Conservation (phyloP, 2,329 filamentous ascomycete genomes). For the Aspergillus felis region DNA sequence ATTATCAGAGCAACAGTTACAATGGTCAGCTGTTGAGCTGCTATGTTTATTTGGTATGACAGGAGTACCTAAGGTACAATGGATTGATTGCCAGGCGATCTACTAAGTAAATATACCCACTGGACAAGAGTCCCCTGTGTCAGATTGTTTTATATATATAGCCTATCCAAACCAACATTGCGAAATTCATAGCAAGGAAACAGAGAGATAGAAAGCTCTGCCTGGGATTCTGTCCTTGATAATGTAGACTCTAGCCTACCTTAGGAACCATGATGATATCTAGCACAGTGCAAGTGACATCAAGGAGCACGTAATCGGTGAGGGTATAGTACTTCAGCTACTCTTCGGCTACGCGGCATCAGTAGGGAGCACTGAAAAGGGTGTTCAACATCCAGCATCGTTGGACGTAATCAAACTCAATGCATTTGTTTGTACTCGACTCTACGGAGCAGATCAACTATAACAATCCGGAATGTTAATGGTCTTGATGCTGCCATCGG, state of each 20-base stretch:
- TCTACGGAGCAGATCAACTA: too few species aligned
- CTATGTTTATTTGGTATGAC: too few species aligned
- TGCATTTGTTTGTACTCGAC: neutral
- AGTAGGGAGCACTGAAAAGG: neutral
- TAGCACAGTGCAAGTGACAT: neutral
- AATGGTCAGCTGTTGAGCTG: neutral
- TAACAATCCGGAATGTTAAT: neutral
- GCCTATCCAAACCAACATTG: neutral
- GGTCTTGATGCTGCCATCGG: neutral
- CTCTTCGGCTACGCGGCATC: too few species aligned
- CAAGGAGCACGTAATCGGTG: neutral
- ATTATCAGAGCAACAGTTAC: neutral
- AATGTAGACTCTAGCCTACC: neutral
- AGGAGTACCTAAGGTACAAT: neutral
- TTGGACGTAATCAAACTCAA: neutral
- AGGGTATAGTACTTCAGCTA: too few species aligned
- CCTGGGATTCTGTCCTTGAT: neutral
- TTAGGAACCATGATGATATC: neutral
- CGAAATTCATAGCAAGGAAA: neutral
- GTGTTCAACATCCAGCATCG: too few species aligned
- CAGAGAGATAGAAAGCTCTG: neutral
- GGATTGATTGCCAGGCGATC: neutral
- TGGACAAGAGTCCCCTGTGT: neutral
- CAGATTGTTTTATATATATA: neutral
- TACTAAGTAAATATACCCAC: neutral